phyloP scores from a whole-genome alignment of 257 asterid genomes.

The Cinchona pubescens region DNA sequence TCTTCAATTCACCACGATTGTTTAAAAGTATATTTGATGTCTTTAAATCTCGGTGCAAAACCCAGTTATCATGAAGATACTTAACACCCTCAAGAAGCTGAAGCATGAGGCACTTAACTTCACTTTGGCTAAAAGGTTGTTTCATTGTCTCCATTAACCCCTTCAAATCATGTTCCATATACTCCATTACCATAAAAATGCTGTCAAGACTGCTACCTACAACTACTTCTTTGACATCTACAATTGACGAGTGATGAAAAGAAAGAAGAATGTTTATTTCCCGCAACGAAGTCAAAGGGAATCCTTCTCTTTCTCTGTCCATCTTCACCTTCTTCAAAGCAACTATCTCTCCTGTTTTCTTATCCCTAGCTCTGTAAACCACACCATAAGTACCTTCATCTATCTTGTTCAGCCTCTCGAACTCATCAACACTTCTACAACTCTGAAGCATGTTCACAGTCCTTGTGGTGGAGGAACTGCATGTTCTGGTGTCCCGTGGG shows the following conservation, averaged over 20 bases:
- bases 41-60: conserved; percentile 83
- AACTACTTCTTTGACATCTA: conserved; percentile 88
- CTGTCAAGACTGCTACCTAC: conserved; percentile 69
- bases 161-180: conserved; percentile 92
- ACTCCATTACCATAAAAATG: conserved; percentile 91
- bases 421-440: conserved; percentile 81
- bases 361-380: conserved; percentile 82
- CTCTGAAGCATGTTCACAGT: conserved; percentile 87
- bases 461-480: conserved; percentile 49
- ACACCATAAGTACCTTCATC: conserved; percentile 93
- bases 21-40: conserved; percentile 79
- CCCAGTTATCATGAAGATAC: conserved; percentile 89
- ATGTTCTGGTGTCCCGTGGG: conserved; percentile 47
- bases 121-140: conserved; percentile 77
- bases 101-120: conserved; percentile 85
- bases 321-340: conserved; percentile 90
- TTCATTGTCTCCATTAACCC: conserved; percentile 73
- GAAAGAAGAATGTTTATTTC: conserved; percentile 86
- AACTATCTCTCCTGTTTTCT: conserved; percentile 78
- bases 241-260: conserved; percentile 69
- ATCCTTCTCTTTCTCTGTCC: conserved; percentile 86
- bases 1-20: conserved; percentile 74
- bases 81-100: conserved; percentile 75
- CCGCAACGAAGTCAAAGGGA: conserved; percentile 79
- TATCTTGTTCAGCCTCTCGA: conserved; percentile 81